Evolutionary conservation across 2,329 filamentous ascomycete genomes (phyloP).

Genomic region (Cladosporium sp.): DNA sequence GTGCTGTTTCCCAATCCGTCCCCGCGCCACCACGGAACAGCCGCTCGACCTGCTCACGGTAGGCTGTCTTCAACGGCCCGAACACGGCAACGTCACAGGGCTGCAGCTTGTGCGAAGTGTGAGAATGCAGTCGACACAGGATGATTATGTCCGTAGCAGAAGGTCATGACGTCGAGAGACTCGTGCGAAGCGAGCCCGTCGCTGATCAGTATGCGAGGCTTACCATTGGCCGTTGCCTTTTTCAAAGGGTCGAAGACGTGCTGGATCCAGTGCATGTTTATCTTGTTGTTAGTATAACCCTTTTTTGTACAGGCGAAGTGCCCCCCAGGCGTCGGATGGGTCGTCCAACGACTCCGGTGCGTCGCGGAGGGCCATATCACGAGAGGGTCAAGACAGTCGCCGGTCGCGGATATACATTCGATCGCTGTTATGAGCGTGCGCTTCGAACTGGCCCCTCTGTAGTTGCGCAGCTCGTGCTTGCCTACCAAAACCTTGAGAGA

Average conservation of each 20-base stretch:
- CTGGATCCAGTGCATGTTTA: background rate
- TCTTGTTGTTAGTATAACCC: background rate
- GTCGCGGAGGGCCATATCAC: background rate
- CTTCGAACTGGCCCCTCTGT: conserved; percentile 14
- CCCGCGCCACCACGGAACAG: too few relatives aligned
- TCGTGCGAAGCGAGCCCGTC: conserved; percentile 36
- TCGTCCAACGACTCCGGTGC: background rate
- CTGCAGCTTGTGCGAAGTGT: conserved; percentile 26
- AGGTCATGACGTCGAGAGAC: conserved; percentile 28
- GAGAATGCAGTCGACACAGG: conserved; percentile 29
- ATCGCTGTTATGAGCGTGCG: conserved; percentile 26
- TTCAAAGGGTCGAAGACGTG: background rate
- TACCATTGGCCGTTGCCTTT: conserved; percentile 8
- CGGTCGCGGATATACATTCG: conserved; percentile 18
- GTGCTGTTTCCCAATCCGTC: too few relatives aligned
- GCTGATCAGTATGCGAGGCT: conserved; percentile 32
- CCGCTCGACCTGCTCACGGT: too few relatives aligned
- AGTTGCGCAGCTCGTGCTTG: conserved; percentile 23
- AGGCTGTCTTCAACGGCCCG: conserved; percentile 12
- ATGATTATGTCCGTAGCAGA: conserved; percentile 30
- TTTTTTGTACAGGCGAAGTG: background rate
- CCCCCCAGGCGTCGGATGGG: background rate
- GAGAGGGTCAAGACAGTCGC: background rate
- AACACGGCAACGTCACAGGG: conserved; percentile 25
- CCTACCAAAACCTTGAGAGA: conserved; percentile 32